A percentile compares a stretch with the other conserved stretches of the same genome.
These are phyloP conservation scores for Volutella citrinella DNA, from an alignment of 2,329 filamentous ascomycete genomes.

Conservation along the genomic window DNA sequence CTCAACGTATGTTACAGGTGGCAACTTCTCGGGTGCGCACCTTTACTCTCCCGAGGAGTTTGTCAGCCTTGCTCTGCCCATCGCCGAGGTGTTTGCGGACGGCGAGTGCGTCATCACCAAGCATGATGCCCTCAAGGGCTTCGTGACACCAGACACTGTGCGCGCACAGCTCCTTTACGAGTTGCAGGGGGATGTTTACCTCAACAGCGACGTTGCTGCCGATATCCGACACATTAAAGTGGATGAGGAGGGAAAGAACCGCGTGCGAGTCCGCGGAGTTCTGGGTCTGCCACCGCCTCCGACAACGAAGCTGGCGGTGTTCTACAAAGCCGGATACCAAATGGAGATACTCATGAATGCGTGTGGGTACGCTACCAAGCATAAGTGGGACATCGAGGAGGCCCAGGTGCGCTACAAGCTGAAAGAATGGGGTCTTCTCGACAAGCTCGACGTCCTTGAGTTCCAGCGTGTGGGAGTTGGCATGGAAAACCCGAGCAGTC, in stretches of 20 bases:
- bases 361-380: constrained; percentile 3
- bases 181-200: constrained; percentile 38
- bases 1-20: constrained; percentile 49
- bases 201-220: constrained; percentile 40
- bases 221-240: constrained; percentile 39
- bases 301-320: constrained; percentile 20
- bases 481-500: no score
- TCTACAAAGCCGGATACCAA: constrained; percentile 6
- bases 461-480: no score
- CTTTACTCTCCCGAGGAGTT: no score
- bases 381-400: constrained; percentile 7
- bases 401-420: constrained; percentile 1
- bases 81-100: constrained; percentile 29
- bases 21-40: constrained; percentile 52
- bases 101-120: constrained; percentile 33
- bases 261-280: constrained; percentile 31
- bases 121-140: constrained; percentile 30
- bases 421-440: background rate
- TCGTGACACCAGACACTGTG: constrained; percentile 18
- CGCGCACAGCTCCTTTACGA: constrained; percentile 38
- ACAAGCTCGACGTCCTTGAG: constrained; percentile 2
- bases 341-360: constrained; percentile 3
- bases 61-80: constrained; percentile 25
- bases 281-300: constrained; percentile 30
- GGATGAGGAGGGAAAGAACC: constrained; percentile 38